Evolutionary conservation across 2,329 filamentous ascomycete species (phyloP), one percentile per base, ranked within the genome.

Genomic region (Pseudocercospora fijiensis): DNA sequence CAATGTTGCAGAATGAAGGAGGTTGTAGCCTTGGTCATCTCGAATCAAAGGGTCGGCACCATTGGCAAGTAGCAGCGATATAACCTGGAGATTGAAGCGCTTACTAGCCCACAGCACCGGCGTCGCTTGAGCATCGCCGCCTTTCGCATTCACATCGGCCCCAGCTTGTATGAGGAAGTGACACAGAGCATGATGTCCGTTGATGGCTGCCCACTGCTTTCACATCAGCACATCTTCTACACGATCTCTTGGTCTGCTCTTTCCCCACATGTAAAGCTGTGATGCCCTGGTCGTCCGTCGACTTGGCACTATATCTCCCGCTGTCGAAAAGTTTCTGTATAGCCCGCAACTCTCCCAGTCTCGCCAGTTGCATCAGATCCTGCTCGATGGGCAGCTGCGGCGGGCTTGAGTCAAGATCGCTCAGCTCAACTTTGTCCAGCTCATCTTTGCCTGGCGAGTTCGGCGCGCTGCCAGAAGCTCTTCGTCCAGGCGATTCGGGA

Each of bases 131-230:
- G 93, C 96, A 75, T 98, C 94, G 77, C 95, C 95, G 77, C 96
- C 95, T 78, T 96, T 96, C 67, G 88, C 89, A 79, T 99, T 98
- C 73, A 98, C 90, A 75, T 96, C 90, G 74, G 93, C 95, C 74
- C 92, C 92, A 56, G 82, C 82, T 69, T 90, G 90, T 75, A 99
- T 86, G 51, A 99, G 87, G 78, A 96, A 97, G 78, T 95, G 94
- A 85, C 94, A 97, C 83, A 98, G 92, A 70, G 91, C 91, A 80
- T 94, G 96, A 77, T 97, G 95, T 75, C 98, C 98, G 81, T 99
- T 99, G 77, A 99, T 98, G 41, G 96, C 92, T 53, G 95, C 95
- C 95, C 95, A 99, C 92, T 99, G 76, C 59, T 70, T 63, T 57
- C 26, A 63, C 33, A 66, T 72, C 69, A 72, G 70, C 60, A 49